Percentiles rank a stretch among this genome's conserved stretches.
These are phyloP conservation scores for Gaeumannomyces sp. DNA, from an alignment of 2,329 filamentous ascomycete genomes.

Conservation along the genomic window DNA sequence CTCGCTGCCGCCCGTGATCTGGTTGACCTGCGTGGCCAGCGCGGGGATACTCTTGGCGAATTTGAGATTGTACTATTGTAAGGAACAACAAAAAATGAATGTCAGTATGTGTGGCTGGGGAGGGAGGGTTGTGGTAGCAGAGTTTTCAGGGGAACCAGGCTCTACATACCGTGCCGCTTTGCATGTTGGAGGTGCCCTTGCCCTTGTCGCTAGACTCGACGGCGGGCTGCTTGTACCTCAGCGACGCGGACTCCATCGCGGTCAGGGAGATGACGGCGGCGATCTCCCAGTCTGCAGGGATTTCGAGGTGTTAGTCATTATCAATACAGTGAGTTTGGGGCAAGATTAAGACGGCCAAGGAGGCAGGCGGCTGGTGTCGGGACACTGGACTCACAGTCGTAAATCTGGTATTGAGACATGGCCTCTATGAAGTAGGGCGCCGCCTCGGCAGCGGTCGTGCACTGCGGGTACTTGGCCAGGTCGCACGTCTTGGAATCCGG, in stretches of 20 bases:
- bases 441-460: constrained; percentile 57
- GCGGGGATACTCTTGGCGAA: constrained; percentile 41
- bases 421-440: constrained; percentile 49
- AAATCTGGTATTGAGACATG: constrained; percentile 53
- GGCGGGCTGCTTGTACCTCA: constrained; percentile 66
- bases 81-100: constrained; percentile 49
- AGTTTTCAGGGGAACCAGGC: background rate
- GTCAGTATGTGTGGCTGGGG: background rate
- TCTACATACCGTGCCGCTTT: constrained; percentile 2
- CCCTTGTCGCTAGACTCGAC: constrained; percentile 34
- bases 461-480: constrained; percentile 45
- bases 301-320: background rate
- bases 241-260: constrained; percentile 63
- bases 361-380: no score
- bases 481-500: constrained; percentile 49
- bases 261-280: constrained; percentile 66
- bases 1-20: constrained; percentile 21
- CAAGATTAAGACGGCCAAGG: no score
- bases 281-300: constrained; percentile 42
- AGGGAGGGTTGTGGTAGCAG: no score
- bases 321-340: background rate
- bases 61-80: constrained; percentile 48
- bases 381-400: constrained; percentile 16
- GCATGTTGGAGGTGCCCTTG: constrained; percentile 48
- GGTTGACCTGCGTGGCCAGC: constrained; percentile 23